These are phyloP conservation scores for Sarocladiaceae sp. DNA, from an alignment of 2,329 filamentous ascomycete species.

Conservation along the genomic window DNA sequence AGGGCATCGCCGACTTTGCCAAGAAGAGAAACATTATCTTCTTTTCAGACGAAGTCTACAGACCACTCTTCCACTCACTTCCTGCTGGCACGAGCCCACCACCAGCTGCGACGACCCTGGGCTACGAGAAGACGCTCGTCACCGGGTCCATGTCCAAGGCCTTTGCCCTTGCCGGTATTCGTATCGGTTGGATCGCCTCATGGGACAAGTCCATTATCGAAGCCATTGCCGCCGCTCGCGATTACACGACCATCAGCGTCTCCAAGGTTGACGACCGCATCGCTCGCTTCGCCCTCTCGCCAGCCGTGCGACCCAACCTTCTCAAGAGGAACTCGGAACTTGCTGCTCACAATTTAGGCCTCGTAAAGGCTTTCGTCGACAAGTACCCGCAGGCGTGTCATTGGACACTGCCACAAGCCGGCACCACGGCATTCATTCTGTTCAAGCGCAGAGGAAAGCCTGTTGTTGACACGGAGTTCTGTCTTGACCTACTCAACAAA, in stretches of 20 bases:
- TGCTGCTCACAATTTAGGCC: constrained; percentile 58
- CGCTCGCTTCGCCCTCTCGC: constrained; percentile 65
- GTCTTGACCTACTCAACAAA: constrained; percentile 58
- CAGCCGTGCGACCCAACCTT: constrained; percentile 30
- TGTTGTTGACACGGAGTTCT: constrained; percentile 69
- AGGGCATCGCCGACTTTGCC: constrained; percentile 58
- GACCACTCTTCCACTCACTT: constrained; percentile 67
- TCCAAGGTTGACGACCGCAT: constrained; percentile 76
- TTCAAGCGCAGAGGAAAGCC: constrained; percentile 55
- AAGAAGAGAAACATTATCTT: constrained; percentile 57
- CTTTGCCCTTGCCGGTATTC: constrained; percentile 74
- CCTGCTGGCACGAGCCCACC: constrained; percentile 44
- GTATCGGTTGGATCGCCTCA: constrained; percentile 76
- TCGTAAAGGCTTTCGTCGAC: constrained; percentile 63
- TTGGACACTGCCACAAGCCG: constrained; percentile 70
- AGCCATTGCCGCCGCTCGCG: constrained; percentile 56
- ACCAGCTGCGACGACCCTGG: constrained; percentile 59
- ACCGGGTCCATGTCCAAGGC: constrained; percentile 83
- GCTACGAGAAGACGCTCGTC: constrained; percentile 63
- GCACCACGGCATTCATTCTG: constrained; percentile 72
- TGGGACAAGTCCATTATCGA: constrained; percentile 56
- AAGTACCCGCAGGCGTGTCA: constrained; percentile 56
- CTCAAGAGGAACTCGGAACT: constrained; percentile 51
- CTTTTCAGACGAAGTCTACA: constrained; percentile 75
- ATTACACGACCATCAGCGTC: constrained; percentile 84